Evolutionary conservation across 179 eudicot genomes (phyloP).

Genomic region (Actinidia arguta): DNA sequence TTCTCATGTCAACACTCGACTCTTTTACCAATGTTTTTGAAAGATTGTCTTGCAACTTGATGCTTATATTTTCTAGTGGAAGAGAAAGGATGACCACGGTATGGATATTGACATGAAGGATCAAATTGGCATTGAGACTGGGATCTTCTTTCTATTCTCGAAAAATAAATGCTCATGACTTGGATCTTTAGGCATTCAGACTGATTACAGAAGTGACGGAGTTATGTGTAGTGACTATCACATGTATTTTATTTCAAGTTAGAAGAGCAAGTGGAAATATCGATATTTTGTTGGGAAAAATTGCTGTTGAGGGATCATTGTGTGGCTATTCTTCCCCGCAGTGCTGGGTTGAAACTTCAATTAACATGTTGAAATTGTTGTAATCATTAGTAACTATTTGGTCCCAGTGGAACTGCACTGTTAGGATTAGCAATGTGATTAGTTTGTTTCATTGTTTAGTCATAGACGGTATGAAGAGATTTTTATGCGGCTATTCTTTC

Average conservation of each 20-base stretch:
- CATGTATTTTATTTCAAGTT: not conserved
- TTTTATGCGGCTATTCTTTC: not conserved
- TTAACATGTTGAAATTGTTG: not conserved
- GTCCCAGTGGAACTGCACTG: not conserved
- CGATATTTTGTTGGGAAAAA: not conserved
- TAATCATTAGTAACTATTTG: no score
- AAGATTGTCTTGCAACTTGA: not conserved
- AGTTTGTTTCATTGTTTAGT: not conserved
- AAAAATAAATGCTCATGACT: not conserved
- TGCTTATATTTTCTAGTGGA: not conserved
- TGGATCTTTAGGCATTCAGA: not conserved
- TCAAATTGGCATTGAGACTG: not conserved
- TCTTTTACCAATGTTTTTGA: not conserved
- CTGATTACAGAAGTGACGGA: not conserved
- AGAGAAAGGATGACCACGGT: conserved; percentile 19
- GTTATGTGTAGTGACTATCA: not conserved
- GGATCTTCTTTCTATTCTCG: not conserved
- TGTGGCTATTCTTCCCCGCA: not conserved
- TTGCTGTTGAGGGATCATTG: not conserved
- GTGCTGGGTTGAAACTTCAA: not conserved
- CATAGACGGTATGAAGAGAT: not conserved
- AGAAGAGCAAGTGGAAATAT: not conserved
- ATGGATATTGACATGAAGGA: not conserved
- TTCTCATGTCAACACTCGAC: not conserved
- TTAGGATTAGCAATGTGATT: not conserved